Base-by-base conservation (phyloP, 768 basidiomycete species). In the Leccinum ochraceum region DNA sequence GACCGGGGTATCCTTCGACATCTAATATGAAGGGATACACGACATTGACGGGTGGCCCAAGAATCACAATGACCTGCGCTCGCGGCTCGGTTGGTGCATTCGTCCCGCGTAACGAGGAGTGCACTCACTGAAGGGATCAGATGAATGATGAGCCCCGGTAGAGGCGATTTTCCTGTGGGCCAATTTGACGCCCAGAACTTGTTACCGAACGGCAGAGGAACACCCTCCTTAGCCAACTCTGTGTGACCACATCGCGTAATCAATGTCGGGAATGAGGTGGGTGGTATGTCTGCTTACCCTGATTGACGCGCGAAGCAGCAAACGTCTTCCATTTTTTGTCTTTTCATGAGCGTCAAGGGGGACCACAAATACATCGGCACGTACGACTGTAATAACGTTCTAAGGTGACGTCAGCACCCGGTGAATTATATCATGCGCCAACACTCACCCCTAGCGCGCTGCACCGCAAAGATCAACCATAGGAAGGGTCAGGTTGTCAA, bases 21-120 rank as follows among this genome's bases (percentile, higher is more conserved):
- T 86, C 84, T 4, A 87, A 75, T 56, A 86, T 86, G 61, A 86
- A 87, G 0, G 85, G 84, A 66, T 86, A 86, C 0, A 77, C 85
- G 10, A 86, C 78, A 4, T 69, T 61, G 3, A 79, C 77, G 1
- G 85, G 85, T 0, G 85, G 85, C 1, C 67, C 85, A 49, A 86
- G 66, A 53, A 86, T 86, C 50, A 86, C 75, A 46, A 86, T 80
- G 79, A 36, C 78, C 83, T 70, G 36, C 67, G 76, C 14, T 4
- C 22, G 8, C 22, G 7, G 17, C 48, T 76, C 16, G 3, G 3
- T 57, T 3, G 49, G 20, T 2, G 30, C 34, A 7, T 7, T 28
- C 13, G 16, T 9, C 2, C 5, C 4, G 37, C 9, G 28, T 24
- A 9, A 20, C 10, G 3, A 44, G 30, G 22, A 11, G 3, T 13